These are phyloP conservation scores for Penicillium psychrofluorescens DNA, from an alignment of 495 filamentous ascomycete genomes.

Conservation along the genomic window DNA sequence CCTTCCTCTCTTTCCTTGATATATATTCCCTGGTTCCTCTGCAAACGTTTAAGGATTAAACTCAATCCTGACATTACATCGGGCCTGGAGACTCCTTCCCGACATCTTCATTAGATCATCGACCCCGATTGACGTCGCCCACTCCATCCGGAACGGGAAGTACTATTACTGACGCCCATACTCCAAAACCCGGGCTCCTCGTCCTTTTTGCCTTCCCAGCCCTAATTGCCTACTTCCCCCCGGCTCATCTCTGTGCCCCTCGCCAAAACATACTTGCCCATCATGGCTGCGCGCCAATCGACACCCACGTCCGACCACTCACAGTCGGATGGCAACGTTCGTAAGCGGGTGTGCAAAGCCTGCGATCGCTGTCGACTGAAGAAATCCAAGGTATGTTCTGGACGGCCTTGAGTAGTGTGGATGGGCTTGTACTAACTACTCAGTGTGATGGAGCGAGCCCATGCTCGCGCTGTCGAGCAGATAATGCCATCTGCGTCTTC, in stretches of 20 bases:
- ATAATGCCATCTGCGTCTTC: conserved; percentile 56
- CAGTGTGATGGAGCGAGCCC: conserved; percentile 56
- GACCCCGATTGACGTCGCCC: conserved; percentile 25
- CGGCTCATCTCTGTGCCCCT: not conserved
- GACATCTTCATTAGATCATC: conserved; percentile 26
- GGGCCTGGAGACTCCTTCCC: not conserved
- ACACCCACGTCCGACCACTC: conserved; percentile 37
- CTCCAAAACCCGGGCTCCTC: conserved; percentile 1
- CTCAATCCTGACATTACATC: too few species aligned
- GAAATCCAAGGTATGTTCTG: conserved; percentile 52
- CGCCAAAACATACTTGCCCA: conserved; percentile 9
- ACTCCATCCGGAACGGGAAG: conserved; percentile 17
- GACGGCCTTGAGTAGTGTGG: not conserved
- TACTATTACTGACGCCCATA: conserved; percentile 10
- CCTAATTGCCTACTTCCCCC: not conserved
- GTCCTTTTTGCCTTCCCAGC: not conserved
- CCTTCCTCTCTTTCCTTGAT: not conserved
- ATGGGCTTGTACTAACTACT: conserved; percentile 15
- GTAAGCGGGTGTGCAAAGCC: conserved; percentile 57
- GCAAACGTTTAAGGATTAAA: not conserved
- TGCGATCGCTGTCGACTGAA: conserved; percentile 59
- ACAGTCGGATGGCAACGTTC: conserved; percentile 36
- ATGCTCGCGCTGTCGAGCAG: conserved; percentile 52
- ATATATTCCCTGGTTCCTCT: not conserved
- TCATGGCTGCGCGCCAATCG: conserved; percentile 41